Base-by-base conservation (phyloP, 139 green algal genomes). In the Chlorella sp. region DNA sequence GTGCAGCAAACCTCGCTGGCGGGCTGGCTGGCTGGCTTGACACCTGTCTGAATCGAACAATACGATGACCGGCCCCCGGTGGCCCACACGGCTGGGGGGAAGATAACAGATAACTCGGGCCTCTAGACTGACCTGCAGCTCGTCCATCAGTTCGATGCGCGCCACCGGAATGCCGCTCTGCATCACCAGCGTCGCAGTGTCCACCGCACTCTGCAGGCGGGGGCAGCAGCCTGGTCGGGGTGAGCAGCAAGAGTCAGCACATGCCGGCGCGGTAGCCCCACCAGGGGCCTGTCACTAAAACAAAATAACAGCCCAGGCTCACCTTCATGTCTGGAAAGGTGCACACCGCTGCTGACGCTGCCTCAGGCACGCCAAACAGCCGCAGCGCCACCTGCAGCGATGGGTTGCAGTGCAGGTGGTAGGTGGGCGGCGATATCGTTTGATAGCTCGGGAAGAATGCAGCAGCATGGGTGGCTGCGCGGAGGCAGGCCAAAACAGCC, bases 131-230 rank as follows among this genome's bases (percentile, higher is more conserved):
- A n/a, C 76, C 76, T 82, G 76, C 76, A 82, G 54, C 36, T 68
- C 89, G 62, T 96, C 93, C 41, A 96, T 86, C 68, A 95, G 81
- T 86, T 96, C 93, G 16, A 94, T 88, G 11, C 93, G 88, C 1
- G 93, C 93, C 16, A 96, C 78, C 1, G 89, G 91, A n/a, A 93
- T 89, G 78, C 85, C 91, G 69, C 67, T 86, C 43, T 87, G 91
- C 82, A 93, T 94, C 5, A 94, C 64, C n/a, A 78, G 83, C 6
- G 87, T 83, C 19, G 88, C 92, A 7, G 65, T 81, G 46, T 94
- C 89, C 40, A 94, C 92, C 13, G 90, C 90, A 9, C 83, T 85
- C 38, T 90, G 74, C 74, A 65, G 6, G 32, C n/a, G n/a, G n/a
- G n/a, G n/a, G n/a, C n/a, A n/a, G n/a, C n/a, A n/a, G n/a, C n/a